A percentile compares a stretch with the other conserved stretches of the same genome.
Evolutionary conservation across 2,329 filamentous ascomycete genomes (phyloP).

Genomic region (Xylaria sp.): DNA sequence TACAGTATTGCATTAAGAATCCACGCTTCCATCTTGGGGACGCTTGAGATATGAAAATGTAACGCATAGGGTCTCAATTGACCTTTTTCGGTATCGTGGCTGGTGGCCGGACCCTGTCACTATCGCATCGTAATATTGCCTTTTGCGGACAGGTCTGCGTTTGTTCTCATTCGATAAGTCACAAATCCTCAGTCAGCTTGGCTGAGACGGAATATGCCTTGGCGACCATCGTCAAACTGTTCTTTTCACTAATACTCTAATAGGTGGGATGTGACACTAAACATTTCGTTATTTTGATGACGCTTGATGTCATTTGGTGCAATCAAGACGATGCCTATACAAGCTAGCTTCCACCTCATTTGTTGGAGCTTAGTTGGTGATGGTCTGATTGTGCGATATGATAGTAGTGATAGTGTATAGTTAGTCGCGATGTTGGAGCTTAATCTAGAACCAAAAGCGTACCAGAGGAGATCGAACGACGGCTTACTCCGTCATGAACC

Average conservation of each 20-base stretch:
- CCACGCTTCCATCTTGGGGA: background rate
- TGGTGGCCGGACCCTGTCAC: background rate
- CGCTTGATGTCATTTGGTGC: conserved; percentile 31
- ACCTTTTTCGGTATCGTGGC: background rate
- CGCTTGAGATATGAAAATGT: background rate
- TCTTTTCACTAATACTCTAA: background rate
- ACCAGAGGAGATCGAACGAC: background rate
- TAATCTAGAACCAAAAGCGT: conserved; percentile 16
- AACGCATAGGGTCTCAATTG: background rate
- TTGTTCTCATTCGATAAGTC: background rate
- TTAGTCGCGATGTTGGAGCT: background rate
- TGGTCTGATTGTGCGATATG: background rate
- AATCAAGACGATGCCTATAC: conserved; percentile 13
- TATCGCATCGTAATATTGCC: background rate
- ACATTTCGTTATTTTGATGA: conserved; percentile 29
- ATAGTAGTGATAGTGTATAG: background rate
- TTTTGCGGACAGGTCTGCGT: background rate
- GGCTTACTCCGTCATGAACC: conserved; percentile 21
- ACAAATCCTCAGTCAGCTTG: background rate
- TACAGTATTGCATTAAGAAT: background rate
- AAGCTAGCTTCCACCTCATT: conserved; percentile 7
- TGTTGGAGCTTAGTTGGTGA: conserved; percentile 24
- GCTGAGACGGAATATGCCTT: conserved; percentile 7
- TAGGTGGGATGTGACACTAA: background rate
- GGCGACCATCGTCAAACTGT: background rate